These are phyloP conservation scores for Coniochaeta sp. DNA, from an alignment of 2,329 filamentous ascomycete genomes.

Conservation along the genomic window DNA sequence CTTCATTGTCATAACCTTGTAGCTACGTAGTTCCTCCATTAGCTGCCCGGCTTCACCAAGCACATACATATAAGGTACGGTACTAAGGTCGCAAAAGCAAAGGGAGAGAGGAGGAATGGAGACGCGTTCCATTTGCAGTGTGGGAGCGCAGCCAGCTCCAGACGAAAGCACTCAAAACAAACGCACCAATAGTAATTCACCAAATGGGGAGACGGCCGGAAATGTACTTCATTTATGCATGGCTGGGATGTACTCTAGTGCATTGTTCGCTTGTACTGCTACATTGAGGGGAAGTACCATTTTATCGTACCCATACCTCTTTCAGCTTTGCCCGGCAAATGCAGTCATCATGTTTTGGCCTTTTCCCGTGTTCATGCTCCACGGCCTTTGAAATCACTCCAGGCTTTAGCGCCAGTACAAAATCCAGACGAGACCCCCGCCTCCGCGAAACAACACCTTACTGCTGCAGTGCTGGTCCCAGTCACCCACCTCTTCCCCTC, in stretches of 20 bases:
- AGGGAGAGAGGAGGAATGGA: neutral
- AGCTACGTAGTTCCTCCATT: neutral
- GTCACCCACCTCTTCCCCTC: constrained; percentile 17
- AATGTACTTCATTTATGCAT: constrained; percentile 21
- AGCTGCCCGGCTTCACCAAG: neutral
- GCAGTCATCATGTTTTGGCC: neutral
- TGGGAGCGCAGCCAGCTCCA: neutral
- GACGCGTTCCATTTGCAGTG: neutral
- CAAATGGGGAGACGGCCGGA: neutral
- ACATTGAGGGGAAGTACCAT: constrained; percentile 19
- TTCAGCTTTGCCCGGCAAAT: neutral
- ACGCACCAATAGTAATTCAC: neutral
- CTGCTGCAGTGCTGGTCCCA: too few species aligned
- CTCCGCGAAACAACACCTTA: neutral
- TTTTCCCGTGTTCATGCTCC: constrained; percentile 4
- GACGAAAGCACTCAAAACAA: neutral
- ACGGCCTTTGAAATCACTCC: constrained; percentile 1
- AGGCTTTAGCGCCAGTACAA: neutral
- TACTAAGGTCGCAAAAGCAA: too few species aligned
- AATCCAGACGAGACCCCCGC: neutral
- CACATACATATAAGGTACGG: too few species aligned
- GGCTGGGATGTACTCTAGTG: constrained; percentile 18
- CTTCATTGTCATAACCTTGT: neutral
- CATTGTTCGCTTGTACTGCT: constrained; percentile 19
- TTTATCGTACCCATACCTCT: neutral